Conservation (phyloP, 176 grass and related monocot genomes). For the barley (Hordeum vulgare) region MorexV3_pseudomolecules_assembly NC_058521.1:609803088-609803587, state of each 20-base stretch:
- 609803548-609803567: not conserved
- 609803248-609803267: conserved; percentile 82
- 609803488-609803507: not conserved
- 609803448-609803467: not conserved
- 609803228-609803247: conserved; percentile 74
- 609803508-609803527: not conserved
- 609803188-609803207: conserved; percentile 92
- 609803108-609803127: not conserved
- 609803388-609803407: not conserved
- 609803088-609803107: not conserved
- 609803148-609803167: not conserved
- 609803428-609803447: not conserved
- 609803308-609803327: conserved; percentile 84
- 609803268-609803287: conserved; percentile 77
- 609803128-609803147: not conserved
- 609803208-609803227: conserved; percentile 85
- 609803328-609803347: conserved; percentile 65
- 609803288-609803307: conserved; percentile 61
- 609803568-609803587: not conserved
- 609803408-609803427: not conserved
- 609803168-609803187: conserved; percentile 91
- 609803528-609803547: not conserved
- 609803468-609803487: not conserved
- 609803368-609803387: conserved; percentile 58
- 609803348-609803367: conserved; percentile 96